Conservation (phyloP, 139 green algal species). For the Chlorokybus atmophyticus region DNA sequence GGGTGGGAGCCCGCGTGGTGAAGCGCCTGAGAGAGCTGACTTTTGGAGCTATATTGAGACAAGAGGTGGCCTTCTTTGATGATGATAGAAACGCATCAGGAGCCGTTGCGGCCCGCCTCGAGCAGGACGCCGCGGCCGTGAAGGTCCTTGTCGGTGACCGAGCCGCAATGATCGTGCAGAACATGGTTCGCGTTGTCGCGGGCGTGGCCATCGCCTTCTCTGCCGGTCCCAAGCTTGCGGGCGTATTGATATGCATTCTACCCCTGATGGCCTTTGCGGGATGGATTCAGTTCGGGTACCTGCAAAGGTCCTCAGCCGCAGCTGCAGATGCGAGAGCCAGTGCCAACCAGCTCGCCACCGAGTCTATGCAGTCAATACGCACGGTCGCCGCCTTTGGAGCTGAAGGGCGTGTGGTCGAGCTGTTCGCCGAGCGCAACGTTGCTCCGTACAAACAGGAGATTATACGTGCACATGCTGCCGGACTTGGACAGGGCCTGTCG, state of each 20-base stretch:
- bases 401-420: too few species aligned
- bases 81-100: conserved; percentile 14
- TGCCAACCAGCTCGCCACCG: too few species aligned
- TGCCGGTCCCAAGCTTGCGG: conserved; percentile 25
- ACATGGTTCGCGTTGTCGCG: conserved; percentile 10
- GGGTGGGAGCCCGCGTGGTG: conserved; percentile 23
- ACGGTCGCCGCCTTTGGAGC: too few species aligned
- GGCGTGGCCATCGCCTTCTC: conserved; percentile 30
- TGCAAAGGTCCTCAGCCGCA: too few species aligned
- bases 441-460: too few species aligned
- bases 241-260: conserved; percentile 23
- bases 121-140: conserved; percentile 21
- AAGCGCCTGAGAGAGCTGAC: conserved; percentile 15
- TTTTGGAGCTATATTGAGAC: conserved; percentile 27
- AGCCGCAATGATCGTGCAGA: conserved; percentile 20
- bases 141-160: conserved; percentile 18
- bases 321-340: too few species aligned
- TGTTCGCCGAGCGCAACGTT: too few species aligned
- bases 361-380: too few species aligned
- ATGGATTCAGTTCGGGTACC: conserved; percentile 25
- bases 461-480: too few species aligned
- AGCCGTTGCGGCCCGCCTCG: conserved; percentile 18
- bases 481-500: too few species aligned
- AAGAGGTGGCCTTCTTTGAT: conserved; percentile 35
- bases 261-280: conserved; percentile 24